Evolutionary conservation across 139 green algal genomes (phyloP), one percentile per base, ranked within the genome.

Genomic region (Picochlorum sp.): DNA sequence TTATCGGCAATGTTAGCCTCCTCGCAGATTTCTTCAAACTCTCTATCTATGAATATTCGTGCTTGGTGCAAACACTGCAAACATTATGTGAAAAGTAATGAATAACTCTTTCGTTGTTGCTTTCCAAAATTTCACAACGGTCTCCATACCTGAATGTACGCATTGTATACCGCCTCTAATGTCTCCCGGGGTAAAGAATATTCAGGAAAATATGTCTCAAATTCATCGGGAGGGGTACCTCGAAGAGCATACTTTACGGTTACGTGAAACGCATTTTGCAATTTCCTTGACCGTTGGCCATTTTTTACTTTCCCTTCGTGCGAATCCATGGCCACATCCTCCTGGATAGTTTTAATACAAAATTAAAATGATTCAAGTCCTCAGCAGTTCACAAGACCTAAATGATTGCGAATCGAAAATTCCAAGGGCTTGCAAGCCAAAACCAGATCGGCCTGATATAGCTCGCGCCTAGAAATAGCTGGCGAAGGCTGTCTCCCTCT

Each of bases 131-230:
- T 29, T 37, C 36, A n/a, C 24, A 33, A 53, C 24, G 16, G 52
- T 28, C 25, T 22, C 52, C 39, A 10, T 45, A 59, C 55, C 40
- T 61, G 55, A 41, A 22, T 33, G 20, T 61, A 61, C 14, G 39
- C 55, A 30, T 51, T 31, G 33, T 61, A 61, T 33, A 51, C 32
- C 8, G 32, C 30, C 32, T 30, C 31, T n/a, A 61, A 41, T 22
- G 33, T 26, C 16, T 22, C 18, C 14, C 18, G 6, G 12, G 31
- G 3, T 35, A 61, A 14, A 50, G 10, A 20, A 7, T 24, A n/a
- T 22, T 59, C n/a, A n/a, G 55, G 55, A 51, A 61, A 61, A 51
- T 61, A 61, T 50, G 32, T 30, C 13, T 25, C n/a, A 26, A 61
- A 45, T 25, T 61, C 55, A 53, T 61, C 55, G 10, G 16, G 16